These are phyloP conservation scores for Delitschia confertaspora DNA, from an alignment of 495 filamentous ascomycete genomes.

Conservation along the genomic window DNA sequence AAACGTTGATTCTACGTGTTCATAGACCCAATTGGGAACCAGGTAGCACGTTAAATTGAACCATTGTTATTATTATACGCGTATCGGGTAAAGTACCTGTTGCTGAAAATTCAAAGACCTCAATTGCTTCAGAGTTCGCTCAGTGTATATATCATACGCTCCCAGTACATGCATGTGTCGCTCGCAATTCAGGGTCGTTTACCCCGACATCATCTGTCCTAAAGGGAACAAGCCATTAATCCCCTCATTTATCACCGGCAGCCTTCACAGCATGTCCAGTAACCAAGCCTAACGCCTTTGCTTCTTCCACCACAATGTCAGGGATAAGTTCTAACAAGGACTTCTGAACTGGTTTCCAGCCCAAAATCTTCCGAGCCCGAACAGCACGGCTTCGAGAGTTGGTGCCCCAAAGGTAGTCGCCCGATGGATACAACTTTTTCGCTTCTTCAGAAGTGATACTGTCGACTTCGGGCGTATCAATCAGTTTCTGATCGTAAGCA, in stretches of 20 bases:
- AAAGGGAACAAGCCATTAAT: too few species aligned
- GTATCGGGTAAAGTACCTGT: too few species aligned
- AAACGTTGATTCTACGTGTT: too few species aligned
- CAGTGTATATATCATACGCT: too few species aligned
- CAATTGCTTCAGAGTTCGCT: too few species aligned
- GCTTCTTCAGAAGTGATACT: slow-evolving; percentile 28
- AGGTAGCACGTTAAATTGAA: too few species aligned
- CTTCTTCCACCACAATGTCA: slow-evolving; percentile 39
- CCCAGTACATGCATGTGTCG: too few species aligned
- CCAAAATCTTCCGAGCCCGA: slow-evolving; percentile 51
- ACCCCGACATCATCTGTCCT: too few species aligned
- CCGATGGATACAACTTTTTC: slow-evolving; percentile 20
- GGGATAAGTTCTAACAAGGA: slow-evolving; percentile 46
- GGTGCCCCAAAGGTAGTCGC: slow-evolving; percentile 39
- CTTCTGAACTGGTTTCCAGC: slow-evolving; percentile 47
- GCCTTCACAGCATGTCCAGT: slow-evolving; percentile 35
- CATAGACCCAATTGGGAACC: too few species aligned
- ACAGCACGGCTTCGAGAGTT: slow-evolving; percentile 51
- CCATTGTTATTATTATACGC: too few species aligned
- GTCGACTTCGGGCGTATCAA: slow-evolving; percentile 48
- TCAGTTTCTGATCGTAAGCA: slow-evolving; percentile 55
- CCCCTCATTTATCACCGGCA: slow-evolving; percentile 31
- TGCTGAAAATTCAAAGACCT: too few species aligned
- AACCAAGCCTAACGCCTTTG: slow-evolving; percentile 33
- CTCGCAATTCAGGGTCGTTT: too few species aligned